Conservation (phyloP, 2,329 filamentous ascomycete species). For the Teratosphaeria epicoccoides region DNA sequence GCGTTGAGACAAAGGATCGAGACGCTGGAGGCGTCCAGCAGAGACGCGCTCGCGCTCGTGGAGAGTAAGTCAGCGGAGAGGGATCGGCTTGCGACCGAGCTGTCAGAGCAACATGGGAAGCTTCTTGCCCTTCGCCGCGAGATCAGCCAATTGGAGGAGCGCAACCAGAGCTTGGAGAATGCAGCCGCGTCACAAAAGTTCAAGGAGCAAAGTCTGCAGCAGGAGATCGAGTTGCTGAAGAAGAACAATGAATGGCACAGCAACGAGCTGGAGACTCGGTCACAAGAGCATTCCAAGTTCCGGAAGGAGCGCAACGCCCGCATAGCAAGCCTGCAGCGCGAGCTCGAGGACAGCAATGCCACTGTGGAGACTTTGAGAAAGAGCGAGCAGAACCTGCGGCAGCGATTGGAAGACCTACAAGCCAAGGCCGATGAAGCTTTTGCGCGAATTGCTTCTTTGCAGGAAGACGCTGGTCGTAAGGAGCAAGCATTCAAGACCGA, state of each 20-base stretch:
- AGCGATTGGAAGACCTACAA: slow-evolving; percentile 72
- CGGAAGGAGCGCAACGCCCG: slow-evolving; percentile 90
- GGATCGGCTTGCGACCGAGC: slow-evolving; percentile 73
- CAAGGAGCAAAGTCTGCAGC: slow-evolving; percentile 77
- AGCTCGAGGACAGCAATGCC: slow-evolving; percentile 73
- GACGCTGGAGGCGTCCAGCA: slow-evolving; percentile 81
- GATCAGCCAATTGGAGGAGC: slow-evolving; percentile 69
- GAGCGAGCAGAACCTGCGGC: slow-evolving; percentile 68
- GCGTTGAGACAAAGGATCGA: slow-evolving; percentile 71
- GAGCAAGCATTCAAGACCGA: slow-evolving; percentile 82
- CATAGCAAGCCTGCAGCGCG: slow-evolving; percentile 76
- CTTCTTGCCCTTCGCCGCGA: slow-evolving; percentile 75
- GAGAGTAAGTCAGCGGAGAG: slow-evolving; percentile 84
- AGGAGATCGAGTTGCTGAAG: slow-evolving; percentile 80
- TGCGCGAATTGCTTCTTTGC: slow-evolving; percentile 69
- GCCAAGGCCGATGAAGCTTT: slow-evolving; percentile 79
- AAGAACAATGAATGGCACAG: slow-evolving; percentile 92
- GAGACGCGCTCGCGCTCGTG: slow-evolving; percentile 77
- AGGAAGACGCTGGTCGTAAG: slow-evolving; percentile 70
- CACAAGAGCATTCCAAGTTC: slow-evolving; percentile 74
- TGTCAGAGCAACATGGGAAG: slow-evolving; percentile 81
- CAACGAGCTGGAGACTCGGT: slow-evolving; percentile 81
- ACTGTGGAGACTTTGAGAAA: slow-evolving; percentile 67
- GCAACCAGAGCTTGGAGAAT: slow-evolving; percentile 70
- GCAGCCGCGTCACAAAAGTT: slow-evolving; percentile 74